Evolutionary conservation across 2,329 filamentous ascomycete species (phyloP).

Genomic region (Huntiella abstrusa): DNA sequence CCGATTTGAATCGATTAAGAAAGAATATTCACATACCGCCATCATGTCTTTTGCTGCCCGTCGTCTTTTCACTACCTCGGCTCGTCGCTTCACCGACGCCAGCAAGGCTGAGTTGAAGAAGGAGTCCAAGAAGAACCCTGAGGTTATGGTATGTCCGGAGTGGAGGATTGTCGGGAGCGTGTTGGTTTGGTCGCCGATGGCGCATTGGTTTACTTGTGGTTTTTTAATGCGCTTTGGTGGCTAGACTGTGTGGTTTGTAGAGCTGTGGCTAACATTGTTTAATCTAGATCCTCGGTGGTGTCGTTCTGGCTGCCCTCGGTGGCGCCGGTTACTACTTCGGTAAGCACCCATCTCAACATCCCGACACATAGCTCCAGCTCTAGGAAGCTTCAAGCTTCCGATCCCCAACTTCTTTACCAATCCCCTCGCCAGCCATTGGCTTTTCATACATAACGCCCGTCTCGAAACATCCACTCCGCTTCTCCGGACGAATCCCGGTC

Average conservation of each 20-base stretch:
- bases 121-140: slow-evolving; percentile 37
- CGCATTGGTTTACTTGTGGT: no score
- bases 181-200: no score
- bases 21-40: neutral
- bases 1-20: no score
- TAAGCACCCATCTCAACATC: slow-evolving; percentile 20
- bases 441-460: no score
- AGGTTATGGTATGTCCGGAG: slow-evolving; percentile 18
- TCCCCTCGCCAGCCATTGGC: neutral
- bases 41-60: slow-evolving; percentile 38
- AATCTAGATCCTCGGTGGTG: slow-evolving; percentile 62
- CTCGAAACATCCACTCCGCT: no score
- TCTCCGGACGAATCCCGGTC: neutral
- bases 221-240: no score
- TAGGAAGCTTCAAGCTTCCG: neutral
- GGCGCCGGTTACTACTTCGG: slow-evolving; percentile 83
- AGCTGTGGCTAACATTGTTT: neutral
- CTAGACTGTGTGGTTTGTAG: neutral
- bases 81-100: slow-evolving; percentile 28
- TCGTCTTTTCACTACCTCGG: slow-evolving; percentile 34
- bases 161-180: no score
- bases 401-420: no score
- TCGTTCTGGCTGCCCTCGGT: slow-evolving; percentile 78
- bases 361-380: no score
- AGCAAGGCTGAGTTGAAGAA: slow-evolving; percentile 32